These are phyloP conservation scores for Ustanciosporium gigantosporum DNA, from an alignment of 1,284 basidiomycete species.

Conservation along the genomic window DNA sequence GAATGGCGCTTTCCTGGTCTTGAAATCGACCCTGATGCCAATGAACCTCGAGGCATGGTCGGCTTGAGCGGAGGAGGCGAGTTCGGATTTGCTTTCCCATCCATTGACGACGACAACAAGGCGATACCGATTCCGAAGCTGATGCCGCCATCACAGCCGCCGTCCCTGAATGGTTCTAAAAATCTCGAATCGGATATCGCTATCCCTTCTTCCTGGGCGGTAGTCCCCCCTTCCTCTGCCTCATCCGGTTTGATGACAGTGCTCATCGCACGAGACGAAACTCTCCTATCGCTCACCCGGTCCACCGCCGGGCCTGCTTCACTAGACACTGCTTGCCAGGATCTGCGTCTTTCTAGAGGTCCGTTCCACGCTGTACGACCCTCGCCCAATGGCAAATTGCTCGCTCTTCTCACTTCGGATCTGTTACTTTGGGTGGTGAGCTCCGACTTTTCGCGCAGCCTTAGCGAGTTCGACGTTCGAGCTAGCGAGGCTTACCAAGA, in stretches of 20 bases:
- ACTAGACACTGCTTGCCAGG: slow-evolving; percentile 32
- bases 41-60: slow-evolving; percentile 20
- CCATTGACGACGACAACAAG: slow-evolving; percentile 18
- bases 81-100: slow-evolving; percentile 23
- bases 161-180: neutral
- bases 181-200: slow-evolving; percentile 3
- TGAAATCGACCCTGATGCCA: slow-evolving; percentile 65
- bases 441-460: slow-evolving; percentile 82
- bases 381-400: slow-evolving; percentile 89
- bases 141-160: slow-evolving; percentile 11
- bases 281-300: slow-evolving; percentile 33
- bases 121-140: slow-evolving; percentile 13
- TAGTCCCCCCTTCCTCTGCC: slow-evolving; percentile 21
- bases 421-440: slow-evolving; percentile 88
- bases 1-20: slow-evolving; percentile 72
- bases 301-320: slow-evolving; percentile 29
- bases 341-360: slow-evolving; percentile 74
- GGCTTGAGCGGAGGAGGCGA: slow-evolving; percentile 22
- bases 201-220: slow-evolving; percentile 33
- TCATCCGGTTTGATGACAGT: slow-evolving; percentile 29
- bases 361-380: slow-evolving; percentile 85
- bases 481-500: slow-evolving; percentile 39
- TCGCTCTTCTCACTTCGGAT: slow-evolving; percentile 77
- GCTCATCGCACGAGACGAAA: slow-evolving; percentile 25
- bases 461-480: slow-evolving; percentile 74